Conservation (phyloP, 208 protist species). For the Leishmania turanica region DNA sequence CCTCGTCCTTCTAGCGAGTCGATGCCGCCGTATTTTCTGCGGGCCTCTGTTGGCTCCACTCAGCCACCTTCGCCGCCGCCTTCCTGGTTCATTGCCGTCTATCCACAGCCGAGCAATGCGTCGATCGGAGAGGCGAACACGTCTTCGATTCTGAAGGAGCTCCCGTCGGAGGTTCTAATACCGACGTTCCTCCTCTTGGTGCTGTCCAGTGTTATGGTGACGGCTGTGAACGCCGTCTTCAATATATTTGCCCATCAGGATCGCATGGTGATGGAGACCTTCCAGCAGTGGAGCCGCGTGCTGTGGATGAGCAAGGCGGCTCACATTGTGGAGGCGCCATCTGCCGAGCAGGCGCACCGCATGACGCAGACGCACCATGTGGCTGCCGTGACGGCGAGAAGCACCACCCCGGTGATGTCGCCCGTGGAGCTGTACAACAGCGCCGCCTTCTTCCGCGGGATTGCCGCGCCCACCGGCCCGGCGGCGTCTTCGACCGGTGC, state of each 20-base stretch:
- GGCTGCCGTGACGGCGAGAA: conserved; percentile 5
- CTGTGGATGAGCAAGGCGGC: conserved; percentile 37
- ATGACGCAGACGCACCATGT: conserved; percentile 20
- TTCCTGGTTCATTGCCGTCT: not conserved
- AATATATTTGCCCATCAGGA: conserved; percentile 32
- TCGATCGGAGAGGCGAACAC: not conserved
- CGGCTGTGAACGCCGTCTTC: conserved; percentile 35
- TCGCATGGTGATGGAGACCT: conserved; percentile 19
- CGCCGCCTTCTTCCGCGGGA: conserved; percentile 34
- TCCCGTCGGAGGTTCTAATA: conserved; percentile 40
- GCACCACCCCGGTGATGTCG: conserved; percentile 6
- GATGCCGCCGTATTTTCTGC: not conserved
- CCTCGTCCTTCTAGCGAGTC: not conserved
- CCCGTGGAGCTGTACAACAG: conserved; percentile 27
- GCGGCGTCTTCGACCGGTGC: not conserved
- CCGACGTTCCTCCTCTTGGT: conserved; percentile 42
- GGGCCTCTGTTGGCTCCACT: not conserved
- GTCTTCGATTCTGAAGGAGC: conserved; percentile 14
- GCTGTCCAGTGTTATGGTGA: conserved; percentile 38
- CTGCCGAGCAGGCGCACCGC: conserved; percentile 17
- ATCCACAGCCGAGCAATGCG: not conserved
- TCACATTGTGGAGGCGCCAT: conserved; percentile 37
- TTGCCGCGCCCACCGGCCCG: conserved; percentile 1
- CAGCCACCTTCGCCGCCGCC: not conserved
- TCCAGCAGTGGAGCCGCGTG: conserved; percentile 40